Conservation (phyloP, 495 filamentous ascomycete genomes). For the Melanomma pulvis-pyrius region DNA sequence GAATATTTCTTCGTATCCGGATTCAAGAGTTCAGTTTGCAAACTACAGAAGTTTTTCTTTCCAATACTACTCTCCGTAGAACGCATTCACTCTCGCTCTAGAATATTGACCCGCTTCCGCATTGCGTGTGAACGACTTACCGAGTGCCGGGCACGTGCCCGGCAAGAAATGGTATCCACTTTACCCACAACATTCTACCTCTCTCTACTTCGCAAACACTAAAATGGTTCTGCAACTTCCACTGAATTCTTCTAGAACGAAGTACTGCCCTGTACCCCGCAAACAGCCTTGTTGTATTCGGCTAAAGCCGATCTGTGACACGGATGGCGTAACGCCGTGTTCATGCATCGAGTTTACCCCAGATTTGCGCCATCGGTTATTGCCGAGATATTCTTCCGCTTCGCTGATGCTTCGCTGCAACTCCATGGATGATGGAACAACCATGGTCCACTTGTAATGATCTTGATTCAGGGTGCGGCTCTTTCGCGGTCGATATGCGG, state of each 20-base stretch:
- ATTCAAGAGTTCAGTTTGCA: not conserved
- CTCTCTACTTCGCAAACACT: not conserved
- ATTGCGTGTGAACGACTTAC: not conserved
- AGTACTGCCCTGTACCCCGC: slow-evolving; percentile 23
- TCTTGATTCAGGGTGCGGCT: slow-evolving; percentile 26
- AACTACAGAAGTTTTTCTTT: not conserved
- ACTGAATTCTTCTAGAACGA: slow-evolving; percentile 24
- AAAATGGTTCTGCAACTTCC: not conserved
- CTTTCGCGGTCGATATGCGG: slow-evolving; percentile 29
- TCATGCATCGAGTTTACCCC: slow-evolving; percentile 36
- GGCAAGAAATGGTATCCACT: not conserved
- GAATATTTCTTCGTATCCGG: not conserved
- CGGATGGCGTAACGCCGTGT: slow-evolving; percentile 21
- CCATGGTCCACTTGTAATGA: not conserved
- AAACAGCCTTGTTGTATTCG: slow-evolving; percentile 14
- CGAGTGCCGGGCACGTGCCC: not conserved
- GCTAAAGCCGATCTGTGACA: slow-evolving; percentile 30
- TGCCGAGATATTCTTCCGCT: slow-evolving; percentile 26
- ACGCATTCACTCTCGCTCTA: not conserved
- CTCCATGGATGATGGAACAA: not conserved
- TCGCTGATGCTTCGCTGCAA: not conserved
- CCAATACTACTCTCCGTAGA: not conserved
- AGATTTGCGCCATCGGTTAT: slow-evolving; percentile 29
- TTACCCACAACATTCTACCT: slow-evolving; percentile 4
- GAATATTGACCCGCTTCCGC: slow-evolving; percentile 13